Conservation (phyloP, 169 alveolate genomes). For the Eimeria falciformis region DNA sequence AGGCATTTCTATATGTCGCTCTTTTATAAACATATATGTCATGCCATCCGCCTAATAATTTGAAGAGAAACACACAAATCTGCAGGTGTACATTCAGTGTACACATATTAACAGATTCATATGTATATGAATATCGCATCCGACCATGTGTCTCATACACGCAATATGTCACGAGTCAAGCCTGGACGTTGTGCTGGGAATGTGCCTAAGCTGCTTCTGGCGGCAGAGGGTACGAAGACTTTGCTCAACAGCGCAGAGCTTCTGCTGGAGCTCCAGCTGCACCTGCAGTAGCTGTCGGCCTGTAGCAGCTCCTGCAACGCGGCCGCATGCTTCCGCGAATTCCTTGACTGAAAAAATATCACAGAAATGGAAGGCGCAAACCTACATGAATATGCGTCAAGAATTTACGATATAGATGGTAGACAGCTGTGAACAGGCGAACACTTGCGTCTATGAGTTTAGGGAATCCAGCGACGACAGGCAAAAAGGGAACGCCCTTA, state of each 20-base stretch:
- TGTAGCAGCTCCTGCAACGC: constrained; percentile 68
- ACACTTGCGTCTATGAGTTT: too few species aligned
- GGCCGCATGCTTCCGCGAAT: constrained; percentile 70
- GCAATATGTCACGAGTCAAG: constrained; percentile 37
- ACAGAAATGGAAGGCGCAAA: not conserved
- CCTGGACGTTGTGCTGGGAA: constrained; percentile 43
- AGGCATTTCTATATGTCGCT: too few species aligned
- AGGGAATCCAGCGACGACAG: too few species aligned
- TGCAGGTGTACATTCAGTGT: too few species aligned
- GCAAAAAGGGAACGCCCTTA: too few species aligned
- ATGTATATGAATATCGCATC: too few species aligned
- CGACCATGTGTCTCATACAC: not conserved
- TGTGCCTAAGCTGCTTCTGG: constrained; percentile 34
- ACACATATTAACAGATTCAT: too few species aligned
- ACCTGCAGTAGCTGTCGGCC: constrained; percentile 75
- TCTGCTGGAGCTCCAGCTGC: constrained; percentile 69
- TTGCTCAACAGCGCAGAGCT: constrained; percentile 56
- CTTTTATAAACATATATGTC: too few species aligned
- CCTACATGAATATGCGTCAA: too few species aligned
- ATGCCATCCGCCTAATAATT: too few species aligned
- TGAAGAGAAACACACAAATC: too few species aligned
- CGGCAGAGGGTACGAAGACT: constrained; percentile 40
- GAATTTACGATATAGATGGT: too few species aligned
- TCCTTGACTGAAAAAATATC: constrained; percentile 66
- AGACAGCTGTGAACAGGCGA: not conserved